Base-by-base conservation (phyloP, 2,329 filamentous ascomycete genomes). In the Didymella sp. region DNA sequence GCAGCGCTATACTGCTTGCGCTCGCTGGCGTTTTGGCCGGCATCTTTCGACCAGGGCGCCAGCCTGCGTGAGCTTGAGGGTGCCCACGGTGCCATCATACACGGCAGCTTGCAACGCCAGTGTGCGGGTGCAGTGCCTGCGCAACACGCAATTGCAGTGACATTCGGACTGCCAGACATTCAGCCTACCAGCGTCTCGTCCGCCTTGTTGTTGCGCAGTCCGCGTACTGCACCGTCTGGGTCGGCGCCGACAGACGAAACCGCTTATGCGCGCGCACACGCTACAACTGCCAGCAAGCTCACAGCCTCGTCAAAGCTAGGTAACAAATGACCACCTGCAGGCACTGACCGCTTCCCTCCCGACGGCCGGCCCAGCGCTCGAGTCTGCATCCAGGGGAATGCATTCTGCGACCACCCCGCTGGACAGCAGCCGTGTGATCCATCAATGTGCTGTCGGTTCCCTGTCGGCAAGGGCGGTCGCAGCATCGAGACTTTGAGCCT, bases 321-420 rank as follows among this genome's bases (percentile, higher is more conserved):
- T 57, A 60, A 49, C 58, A 48, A 46, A 63, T 70, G 63, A 68
- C 61, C 65, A 45, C 55, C 51, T 51, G 35, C 41, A 27, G 43
- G 46, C 63, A 60, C 60, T 69, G 66, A 68, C 66, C 67, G 66
- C 67, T 66, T 59, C 60, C 61, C 60, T 61, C 58, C 54, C 59
- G 49, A 52, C 45, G 30, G 51, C 55, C 45, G 30, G 51, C 55
- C 50, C 46, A 46, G 53, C 22, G 44, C 43, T 43, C 53, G 57
- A 51, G 49, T 56, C 60, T 55, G 61, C 55, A 42, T 60, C 66
- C 66, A 68, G 66, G 64, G 64, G 64, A 62, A 66, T 64, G 64
- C 61, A 62, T 56, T 44, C 60, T 63, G 52, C 42, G 42, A 55
- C 51, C 46, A 50, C 48, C 41, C 51, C 60, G 48, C 56, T 38